A percentile compares a stretch with the other conserved stretches of the same genome.
Evolutionary conservation across 1,139 yeast genomes (phyloP).

Genomic region (Yamadazyma sp.): DNA sequence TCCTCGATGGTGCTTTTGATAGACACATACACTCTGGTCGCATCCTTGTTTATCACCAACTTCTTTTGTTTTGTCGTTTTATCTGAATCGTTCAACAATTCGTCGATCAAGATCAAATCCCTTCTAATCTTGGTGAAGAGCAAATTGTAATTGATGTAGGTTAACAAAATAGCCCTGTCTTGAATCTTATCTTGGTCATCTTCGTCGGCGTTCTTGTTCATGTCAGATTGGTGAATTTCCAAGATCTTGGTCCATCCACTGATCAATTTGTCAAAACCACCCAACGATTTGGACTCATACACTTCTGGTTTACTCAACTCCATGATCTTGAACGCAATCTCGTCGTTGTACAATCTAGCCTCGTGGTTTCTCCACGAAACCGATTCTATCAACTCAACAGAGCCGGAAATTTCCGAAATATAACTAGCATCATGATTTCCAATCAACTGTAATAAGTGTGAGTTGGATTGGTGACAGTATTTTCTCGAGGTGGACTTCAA

Average conservation of each 20-base stretch:
- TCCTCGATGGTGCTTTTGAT: conserved; percentile 52
- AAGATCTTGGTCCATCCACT: conserved; percentile 40
- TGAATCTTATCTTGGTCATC: conserved; percentile 59
- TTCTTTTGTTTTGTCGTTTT: conserved; percentile 18
- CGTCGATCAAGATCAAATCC: conserved; percentile 54
- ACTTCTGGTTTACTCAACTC: conserved; percentile 35
- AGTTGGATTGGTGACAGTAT: conserved; percentile 31
- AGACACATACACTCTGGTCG: conserved; percentile 49
- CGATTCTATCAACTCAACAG: conserved; percentile 28
- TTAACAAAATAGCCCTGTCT: conserved; percentile 70
- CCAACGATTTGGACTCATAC: conserved; percentile 21
- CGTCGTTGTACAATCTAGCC: conserved; percentile 72
- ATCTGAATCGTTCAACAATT: conserved; percentile 19
- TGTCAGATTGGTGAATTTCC: conserved; percentile 50
- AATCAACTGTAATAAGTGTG: conserved; percentile 38
- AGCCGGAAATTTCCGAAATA: conserved; percentile 34
- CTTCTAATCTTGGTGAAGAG: conserved; percentile 69
- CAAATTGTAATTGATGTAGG: conserved; percentile 71
- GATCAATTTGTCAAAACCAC: conserved; percentile 32
- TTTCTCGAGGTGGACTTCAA: conserved; percentile 48
- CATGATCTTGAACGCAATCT: conserved; percentile 62
- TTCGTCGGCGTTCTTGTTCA: conserved; percentile 43
- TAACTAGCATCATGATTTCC: conserved; percentile 39
- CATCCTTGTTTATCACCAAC: conserved; percentile 43
- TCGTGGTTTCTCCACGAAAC: conserved; percentile 72